Base-by-base conservation (phyloP, 2,329 filamentous ascomycete species). In the Elsinoe batatas region DNA sequence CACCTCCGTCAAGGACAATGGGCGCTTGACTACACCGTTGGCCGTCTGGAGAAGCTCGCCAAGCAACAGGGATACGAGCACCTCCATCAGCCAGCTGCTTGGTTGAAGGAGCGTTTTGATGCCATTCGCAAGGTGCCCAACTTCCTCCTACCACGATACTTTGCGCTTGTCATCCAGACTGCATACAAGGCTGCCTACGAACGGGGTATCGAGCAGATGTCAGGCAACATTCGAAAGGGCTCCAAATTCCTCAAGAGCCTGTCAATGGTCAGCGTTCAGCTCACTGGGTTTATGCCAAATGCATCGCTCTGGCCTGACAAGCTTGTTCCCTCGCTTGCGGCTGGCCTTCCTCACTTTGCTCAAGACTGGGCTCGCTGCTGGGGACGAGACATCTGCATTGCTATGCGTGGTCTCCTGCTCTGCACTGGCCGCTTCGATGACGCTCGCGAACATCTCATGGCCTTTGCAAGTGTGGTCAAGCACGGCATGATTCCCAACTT, bases 401-500 rank as follows among this genome's bases (percentile, higher is more conserved):
- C 93, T 12, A 81, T 95, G 38, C 85, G 93, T 51, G 93, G 93
- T 42, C 77, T 98, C n/a, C 88, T 88, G 62, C 80, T 98, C 35
- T 90, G 88, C 38, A 97, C 91, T 10, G 89, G 90, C 1, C 84
- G 93, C 7, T 95, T 87, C 64, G 81, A 79, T 2, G 91, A 96
- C 67, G 93, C 93, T 6, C 91, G 83, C 65, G 90, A 97, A 68
- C 94, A 98, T 65, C 95, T 98, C 57, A 76, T 89, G 58, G 91
- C 91, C 7, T 98, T 98, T 72, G 91, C 88, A 2, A 95, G 90
- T 67, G 91, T 98, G 10, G 74, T 98, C 62, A 98, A 98, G 76
- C 93, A 98, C 64, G 93, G 93, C 51, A 95, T 97, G 90, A 91
- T 98, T 57, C 93, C 93, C 12, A 98, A 98, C 65, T 78, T 98